Conservation (phyloP, 495 filamentous ascomycete species). For the Bombardia bombarda region DNA sequence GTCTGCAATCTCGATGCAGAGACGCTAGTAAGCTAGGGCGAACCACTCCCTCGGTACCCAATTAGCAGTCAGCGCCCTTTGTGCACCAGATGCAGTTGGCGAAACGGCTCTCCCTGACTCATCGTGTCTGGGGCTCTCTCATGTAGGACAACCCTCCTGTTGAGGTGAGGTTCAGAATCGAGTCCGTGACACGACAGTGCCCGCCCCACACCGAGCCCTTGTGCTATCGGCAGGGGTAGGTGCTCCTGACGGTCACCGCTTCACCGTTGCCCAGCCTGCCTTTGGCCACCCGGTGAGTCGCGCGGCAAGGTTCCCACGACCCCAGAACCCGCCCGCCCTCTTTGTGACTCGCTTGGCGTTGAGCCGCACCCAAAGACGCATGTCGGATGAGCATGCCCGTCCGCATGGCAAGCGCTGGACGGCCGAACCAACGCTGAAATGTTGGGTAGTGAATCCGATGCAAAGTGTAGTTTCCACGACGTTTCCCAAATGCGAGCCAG, state of each 20-base stretch:
- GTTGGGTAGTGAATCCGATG: not conserved
- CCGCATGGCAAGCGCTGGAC: slow-evolving; percentile 1
- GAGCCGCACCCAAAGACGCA: not conserved
- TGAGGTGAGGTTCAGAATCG: too few species aligned
- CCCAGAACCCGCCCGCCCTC: too few species aligned
- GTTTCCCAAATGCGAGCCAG: not conserved
- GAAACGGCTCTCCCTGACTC: not conserved
- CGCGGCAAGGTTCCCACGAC: too few species aligned
- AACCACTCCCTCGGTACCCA: not conserved
- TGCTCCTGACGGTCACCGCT: too few species aligned
- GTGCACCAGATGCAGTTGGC: not conserved
- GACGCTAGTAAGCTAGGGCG: not conserved
- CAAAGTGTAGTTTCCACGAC: not conserved
- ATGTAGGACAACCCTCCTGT: too few species aligned
- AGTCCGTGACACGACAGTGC: too few species aligned
- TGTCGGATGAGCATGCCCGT: not conserved
- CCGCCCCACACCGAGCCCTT: too few species aligned
- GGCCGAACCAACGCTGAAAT: not conserved
- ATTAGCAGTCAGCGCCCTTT: not conserved
- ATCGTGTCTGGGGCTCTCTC: not conserved
- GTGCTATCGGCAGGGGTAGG: too few species aligned
- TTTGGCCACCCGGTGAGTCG: too few species aligned
- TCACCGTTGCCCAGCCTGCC: too few species aligned
- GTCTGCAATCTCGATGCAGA: not conserved
- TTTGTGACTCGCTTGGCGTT: too few species aligned